These are phyloP conservation scores for Candida methanosorbosa DNA, from an alignment of 805 yeast genomes.

Conservation along the genomic window DNA sequence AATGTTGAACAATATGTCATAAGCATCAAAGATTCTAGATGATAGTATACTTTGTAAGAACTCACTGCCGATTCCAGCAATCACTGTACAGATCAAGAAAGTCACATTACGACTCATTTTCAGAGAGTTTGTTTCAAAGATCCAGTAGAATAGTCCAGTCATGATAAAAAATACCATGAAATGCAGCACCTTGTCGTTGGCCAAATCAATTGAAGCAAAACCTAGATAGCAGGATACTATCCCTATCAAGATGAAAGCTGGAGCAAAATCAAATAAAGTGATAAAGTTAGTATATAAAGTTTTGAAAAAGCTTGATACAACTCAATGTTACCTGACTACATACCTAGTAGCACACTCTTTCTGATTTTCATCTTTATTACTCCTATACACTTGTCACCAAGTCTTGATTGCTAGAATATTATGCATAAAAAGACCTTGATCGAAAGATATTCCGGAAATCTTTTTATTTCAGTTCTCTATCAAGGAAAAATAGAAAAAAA, in stretches of 20 bases:
- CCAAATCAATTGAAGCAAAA: conserved; percentile 36
- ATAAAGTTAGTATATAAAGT: not conserved
- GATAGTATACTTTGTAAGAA: conserved; percentile 34
- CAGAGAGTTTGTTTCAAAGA: conserved; percentile 28
- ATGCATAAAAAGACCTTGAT: too few species aligned
- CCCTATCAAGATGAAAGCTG: conserved; percentile 12
- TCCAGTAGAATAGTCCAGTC: conserved; percentile 39
- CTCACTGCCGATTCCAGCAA: conserved; percentile 41
- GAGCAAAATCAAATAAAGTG: too few species aligned
- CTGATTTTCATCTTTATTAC: conserved; percentile 10
- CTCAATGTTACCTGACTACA: not conserved
- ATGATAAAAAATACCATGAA: conserved; percentile 35
- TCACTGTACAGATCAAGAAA: conserved; percentile 31
- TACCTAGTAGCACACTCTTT: conserved; percentile 3
- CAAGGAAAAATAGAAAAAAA: too few species aligned
- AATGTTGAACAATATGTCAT: conserved; percentile 20
- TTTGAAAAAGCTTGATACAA: too few species aligned
- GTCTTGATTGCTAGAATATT: too few species aligned
- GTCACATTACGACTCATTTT: conserved; percentile 24
- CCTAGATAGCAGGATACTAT: conserved; percentile 38
- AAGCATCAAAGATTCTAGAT: conserved; percentile 37
- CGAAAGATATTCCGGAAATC: too few species aligned
- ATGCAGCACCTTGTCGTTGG: conserved; percentile 41
- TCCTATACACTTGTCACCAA: too few species aligned
- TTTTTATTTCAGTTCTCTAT: too few species aligned